Evolutionary conservation across 192 early-diverging fungal genomes (phyloP).

Genomic region (Backusella macrospora): DNA sequence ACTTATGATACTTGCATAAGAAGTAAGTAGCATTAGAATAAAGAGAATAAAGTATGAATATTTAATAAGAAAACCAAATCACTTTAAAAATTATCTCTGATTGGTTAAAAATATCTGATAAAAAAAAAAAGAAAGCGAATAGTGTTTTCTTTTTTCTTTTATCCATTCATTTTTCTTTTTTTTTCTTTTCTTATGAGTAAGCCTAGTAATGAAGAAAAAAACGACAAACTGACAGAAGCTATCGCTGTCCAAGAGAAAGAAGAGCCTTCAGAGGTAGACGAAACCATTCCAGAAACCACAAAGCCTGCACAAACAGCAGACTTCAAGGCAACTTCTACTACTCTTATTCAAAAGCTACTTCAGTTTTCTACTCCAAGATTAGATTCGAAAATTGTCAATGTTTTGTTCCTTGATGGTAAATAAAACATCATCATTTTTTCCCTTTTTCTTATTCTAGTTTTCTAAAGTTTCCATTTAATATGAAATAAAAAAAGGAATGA

Average conservation of each 20-base stretch:
- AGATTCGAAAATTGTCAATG: conserved; percentile 40
- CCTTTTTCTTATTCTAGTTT: background rate
- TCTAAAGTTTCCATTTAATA: background rate
- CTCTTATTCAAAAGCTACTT: conserved; percentile 37
- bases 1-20: background rate
- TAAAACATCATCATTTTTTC: background rate
- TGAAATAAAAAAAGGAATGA: conserved; percentile 29
- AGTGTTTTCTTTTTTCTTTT: conserved; percentile 20
- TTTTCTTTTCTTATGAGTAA: conserved; percentile 17
- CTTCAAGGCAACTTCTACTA: conserved; percentile 34
- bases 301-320: background rate
- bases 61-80: background rate
- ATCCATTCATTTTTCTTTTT: conserved; percentile 6
- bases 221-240: conserved; percentile 7
- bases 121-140: background rate
- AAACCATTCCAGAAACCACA: background rate
- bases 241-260: background rate
- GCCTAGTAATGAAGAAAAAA: conserved; percentile 9
- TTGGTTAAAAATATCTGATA: background rate
- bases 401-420: conserved; percentile 40
- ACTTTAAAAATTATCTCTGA: conserved; percentile 1
- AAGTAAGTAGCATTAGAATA: too few species aligned
- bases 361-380: conserved; percentile 33
- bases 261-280: background rate
- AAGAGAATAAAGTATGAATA: too few species aligned